Base-by-base conservation (phyloP, 148 eudicot genomes). In the Diospyros lotus region DNA sequence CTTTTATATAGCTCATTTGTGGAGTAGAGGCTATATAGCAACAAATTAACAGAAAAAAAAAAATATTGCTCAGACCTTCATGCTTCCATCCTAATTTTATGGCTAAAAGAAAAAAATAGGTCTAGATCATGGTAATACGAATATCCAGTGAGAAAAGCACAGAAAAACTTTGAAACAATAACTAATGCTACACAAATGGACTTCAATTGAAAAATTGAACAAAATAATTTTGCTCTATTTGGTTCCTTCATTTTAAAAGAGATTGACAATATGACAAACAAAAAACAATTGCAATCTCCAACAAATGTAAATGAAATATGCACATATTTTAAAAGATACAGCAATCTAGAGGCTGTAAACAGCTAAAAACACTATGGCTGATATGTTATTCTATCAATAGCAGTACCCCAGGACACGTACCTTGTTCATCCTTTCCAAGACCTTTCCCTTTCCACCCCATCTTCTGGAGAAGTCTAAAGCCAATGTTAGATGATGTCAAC, bases 401-500 rank as follows among this genome's bases (percentile, higher is more conserved):
- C 61, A 67, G 6, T 62, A 39, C 17, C 28, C 70, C n/a, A 58
- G 45, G 42, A 17, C 41, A 80, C 77, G 50, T 86, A 94, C 97
- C 96, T 85, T 94, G 98, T 80, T 94, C 98, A 80, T 94, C 80
- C 76, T 89, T 94, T 70, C 98, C 98, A 64, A 94, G 93, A 6
- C 98, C 98, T 76, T 90, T 90, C 44, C 98, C 98, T 84, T 91
- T 94, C 98, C 98, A 94, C 52, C 98, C 98, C 97, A 94, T 91
- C 82, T 94, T 94, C 78, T 91, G 97, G 46, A 94, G 95, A 81
- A 94, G 96, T 86, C 85, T 87, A 78, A 87, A 94, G 46, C 98
- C 98, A 71, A 90, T 70, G 77, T 94, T 94, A 15, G 98, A 90
- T 66, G 98, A 89, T 58, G 92, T 76, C 88, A 92, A 72, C 42